These are phyloP conservation scores for Sclerotinia subarctica DNA, from an alignment of 2,329 filamentous ascomycete species.

Conservation along the genomic window DNA sequence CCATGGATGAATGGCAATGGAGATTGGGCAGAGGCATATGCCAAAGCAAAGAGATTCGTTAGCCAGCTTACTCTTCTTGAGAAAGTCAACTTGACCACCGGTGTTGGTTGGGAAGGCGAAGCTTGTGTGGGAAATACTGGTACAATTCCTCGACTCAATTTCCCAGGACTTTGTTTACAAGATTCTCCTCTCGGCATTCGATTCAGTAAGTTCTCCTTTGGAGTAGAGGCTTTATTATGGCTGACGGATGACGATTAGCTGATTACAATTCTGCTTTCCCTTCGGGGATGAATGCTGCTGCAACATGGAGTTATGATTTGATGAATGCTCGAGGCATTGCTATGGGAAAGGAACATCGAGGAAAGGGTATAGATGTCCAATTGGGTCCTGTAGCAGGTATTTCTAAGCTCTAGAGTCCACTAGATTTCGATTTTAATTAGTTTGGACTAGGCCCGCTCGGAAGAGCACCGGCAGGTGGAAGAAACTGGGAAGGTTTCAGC, in stretches of 20 bases:
- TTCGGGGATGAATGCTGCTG: slow-evolving; percentile 70
- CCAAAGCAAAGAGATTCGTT: slow-evolving; percentile 65
- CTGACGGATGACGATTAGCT: slow-evolving; percentile 41
- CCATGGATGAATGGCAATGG: slow-evolving; percentile 38
- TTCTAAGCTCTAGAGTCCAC: not conserved
- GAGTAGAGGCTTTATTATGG: slow-evolving; percentile 43
- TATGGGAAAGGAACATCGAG: slow-evolving; percentile 67
- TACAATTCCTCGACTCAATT: slow-evolving; percentile 36
- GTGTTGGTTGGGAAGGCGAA: slow-evolving; percentile 49
- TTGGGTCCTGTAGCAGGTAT: slow-evolving; percentile 68
- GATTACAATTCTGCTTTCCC: slow-evolving; percentile 76
- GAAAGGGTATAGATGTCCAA: slow-evolving; percentile 70
- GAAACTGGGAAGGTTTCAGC: slow-evolving; percentile 68
- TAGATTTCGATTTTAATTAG: too few species aligned
- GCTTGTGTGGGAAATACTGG: slow-evolving; percentile 39
- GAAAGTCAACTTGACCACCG: slow-evolving; percentile 92
- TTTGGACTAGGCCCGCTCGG: slow-evolving; percentile 49
- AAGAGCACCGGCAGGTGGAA: slow-evolving; percentile 63
- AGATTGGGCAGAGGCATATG: slow-evolving; percentile 66
- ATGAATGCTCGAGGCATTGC: slow-evolving; percentile 66
- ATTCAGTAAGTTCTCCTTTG: slow-evolving; percentile 38
- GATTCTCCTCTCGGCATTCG: slow-evolving; percentile 40
- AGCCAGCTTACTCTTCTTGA: slow-evolving; percentile 74
- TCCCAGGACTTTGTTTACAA: slow-evolving; percentile 38
- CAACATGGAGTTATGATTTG: slow-evolving; percentile 70